phyloP scores from a whole-genome alignment of 2,329 filamentous ascomycete genomes.

The Stromatinia cepivora region DNA sequence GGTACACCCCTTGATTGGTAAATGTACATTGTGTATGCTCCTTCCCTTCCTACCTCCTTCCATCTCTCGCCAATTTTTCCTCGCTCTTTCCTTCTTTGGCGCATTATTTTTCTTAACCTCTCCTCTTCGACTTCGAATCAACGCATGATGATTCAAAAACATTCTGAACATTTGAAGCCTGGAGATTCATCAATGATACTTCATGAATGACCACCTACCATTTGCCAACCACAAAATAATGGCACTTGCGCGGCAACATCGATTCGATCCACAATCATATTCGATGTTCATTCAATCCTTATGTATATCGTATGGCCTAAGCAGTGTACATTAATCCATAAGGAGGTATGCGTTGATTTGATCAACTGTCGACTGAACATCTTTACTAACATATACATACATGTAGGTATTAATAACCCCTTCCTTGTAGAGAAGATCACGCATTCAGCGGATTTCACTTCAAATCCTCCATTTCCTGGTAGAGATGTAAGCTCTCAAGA shows the following conservation, averaged over 20 bases:
- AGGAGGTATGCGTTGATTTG: neutral
- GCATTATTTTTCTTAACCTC: neutral
- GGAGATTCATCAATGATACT: too few species aligned
- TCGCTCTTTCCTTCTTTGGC: neutral
- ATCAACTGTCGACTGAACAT: neutral
- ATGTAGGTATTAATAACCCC: neutral
- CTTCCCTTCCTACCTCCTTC: neutral
- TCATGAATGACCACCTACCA: too few species aligned
- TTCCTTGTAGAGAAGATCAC: neutral
- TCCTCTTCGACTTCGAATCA: neutral
- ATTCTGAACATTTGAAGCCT: too few species aligned
- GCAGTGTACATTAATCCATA: neutral
- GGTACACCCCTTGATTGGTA: neutral
- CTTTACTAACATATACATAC: neutral
- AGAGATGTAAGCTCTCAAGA: too few species aligned
- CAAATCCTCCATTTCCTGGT: too few species aligned
- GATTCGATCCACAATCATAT: neutral
- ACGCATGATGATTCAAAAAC: neutral
- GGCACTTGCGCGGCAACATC: neutral
- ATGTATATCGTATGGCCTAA: neutral
- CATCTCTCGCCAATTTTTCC: neutral
- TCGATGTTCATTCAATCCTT: too few species aligned
- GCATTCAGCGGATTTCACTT: neutral
- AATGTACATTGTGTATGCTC: neutral
- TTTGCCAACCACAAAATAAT: neutral